A percentile compares a stretch with the other conserved stretches of the same genome.
phyloP scores from a whole-genome alignment of 345 rosid species.

The Chamaenerion angustifolium region DNA sequence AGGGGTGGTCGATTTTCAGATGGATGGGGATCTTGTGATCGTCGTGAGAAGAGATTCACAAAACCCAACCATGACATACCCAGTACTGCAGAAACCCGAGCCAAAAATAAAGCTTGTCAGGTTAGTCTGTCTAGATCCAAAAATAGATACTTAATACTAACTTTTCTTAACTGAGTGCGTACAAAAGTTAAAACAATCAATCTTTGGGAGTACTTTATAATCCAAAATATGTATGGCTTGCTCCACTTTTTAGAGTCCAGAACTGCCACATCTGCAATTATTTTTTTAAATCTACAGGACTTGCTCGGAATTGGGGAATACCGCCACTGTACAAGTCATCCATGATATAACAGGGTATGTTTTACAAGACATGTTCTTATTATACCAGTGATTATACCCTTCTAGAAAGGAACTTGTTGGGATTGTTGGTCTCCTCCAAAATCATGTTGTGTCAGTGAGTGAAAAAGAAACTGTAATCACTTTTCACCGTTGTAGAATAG shows the following conservation, averaged over 20 bases:
- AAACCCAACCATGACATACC: slow-evolving; percentile 92
- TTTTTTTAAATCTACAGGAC: slow-evolving; percentile 29
- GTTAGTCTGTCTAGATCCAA: slow-evolving; percentile 15
- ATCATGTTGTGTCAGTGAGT: too few species aligned
- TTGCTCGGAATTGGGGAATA: slow-evolving; percentile 73
- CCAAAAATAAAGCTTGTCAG: slow-evolving; percentile 91
- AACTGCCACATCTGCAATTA: not conserved
- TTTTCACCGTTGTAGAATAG: too few species aligned
- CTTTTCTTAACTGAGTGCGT: not conserved
- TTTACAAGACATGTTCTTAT: too few species aligned
- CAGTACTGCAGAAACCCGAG: slow-evolving; percentile 90
- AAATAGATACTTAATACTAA: not conserved
- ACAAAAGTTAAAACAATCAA: too few species aligned
- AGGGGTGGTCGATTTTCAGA: slow-evolving; percentile 82
- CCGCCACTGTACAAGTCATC: slow-evolving; percentile 34
- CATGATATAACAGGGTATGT: not conserved
- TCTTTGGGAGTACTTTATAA: too few species aligned
- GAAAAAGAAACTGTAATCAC: too few species aligned
- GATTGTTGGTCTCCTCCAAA: too few species aligned
- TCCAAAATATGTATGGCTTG: too few species aligned
- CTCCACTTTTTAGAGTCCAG: too few species aligned
- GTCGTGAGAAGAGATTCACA: slow-evolving; percentile 66
- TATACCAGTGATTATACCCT: too few species aligned
- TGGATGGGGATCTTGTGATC: slow-evolving; percentile 96
- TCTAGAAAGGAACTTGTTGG: too few species aligned